These are phyloP conservation scores for Tetracladium setigerum DNA, from an alignment of 495 filamentous ascomycete genomes.

Conservation along the genomic window DNA sequence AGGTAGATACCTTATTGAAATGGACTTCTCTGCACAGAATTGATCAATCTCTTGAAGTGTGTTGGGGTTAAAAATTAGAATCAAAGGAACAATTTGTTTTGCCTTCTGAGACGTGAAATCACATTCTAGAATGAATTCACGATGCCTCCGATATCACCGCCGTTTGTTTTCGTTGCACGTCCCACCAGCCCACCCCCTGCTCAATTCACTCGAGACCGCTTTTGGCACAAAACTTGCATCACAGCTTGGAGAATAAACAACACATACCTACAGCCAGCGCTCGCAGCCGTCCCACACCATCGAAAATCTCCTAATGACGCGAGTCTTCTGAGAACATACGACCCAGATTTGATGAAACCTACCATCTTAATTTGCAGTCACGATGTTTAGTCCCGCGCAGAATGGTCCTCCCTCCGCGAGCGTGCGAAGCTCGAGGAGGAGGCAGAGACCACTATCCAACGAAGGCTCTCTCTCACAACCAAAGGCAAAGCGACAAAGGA, in stretches of 20 bases:
- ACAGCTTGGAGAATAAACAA: neutral
- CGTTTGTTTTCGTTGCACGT: slow-evolving; percentile 9
- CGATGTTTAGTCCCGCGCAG: slow-evolving; percentile 21
- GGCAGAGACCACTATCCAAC: slow-evolving; percentile 58
- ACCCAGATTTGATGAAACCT: too few species aligned
- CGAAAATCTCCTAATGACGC: neutral
- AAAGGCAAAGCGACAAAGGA: slow-evolving; percentile 65
- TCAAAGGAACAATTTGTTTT: too few species aligned
- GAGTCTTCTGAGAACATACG: too few species aligned
- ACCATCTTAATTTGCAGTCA: neutral
- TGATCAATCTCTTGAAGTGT: too few species aligned
- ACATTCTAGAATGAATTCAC: too few species aligned
- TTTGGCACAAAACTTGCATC: slow-evolving; percentile 8
- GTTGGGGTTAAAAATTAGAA: too few species aligned
- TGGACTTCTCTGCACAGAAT: too few species aligned
- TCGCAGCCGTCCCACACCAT: slow-evolving; percentile 3
- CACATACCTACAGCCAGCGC: neutral
- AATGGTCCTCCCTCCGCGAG: slow-evolving; percentile 31
- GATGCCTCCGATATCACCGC: slow-evolving; percentile 12
- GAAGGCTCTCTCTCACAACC: slow-evolving; percentile 56
- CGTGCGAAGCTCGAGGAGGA: slow-evolving; percentile 50
- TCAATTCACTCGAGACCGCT: slow-evolving; percentile 2
- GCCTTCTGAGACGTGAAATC: too few species aligned
- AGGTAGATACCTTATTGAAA: too few species aligned
- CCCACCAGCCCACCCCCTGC: slow-evolving; percentile 2